These are phyloP conservation scores for Endocladia muricata DNA, from an alignment of 31 red algal genomes.

Conservation along the genomic window DNA sequence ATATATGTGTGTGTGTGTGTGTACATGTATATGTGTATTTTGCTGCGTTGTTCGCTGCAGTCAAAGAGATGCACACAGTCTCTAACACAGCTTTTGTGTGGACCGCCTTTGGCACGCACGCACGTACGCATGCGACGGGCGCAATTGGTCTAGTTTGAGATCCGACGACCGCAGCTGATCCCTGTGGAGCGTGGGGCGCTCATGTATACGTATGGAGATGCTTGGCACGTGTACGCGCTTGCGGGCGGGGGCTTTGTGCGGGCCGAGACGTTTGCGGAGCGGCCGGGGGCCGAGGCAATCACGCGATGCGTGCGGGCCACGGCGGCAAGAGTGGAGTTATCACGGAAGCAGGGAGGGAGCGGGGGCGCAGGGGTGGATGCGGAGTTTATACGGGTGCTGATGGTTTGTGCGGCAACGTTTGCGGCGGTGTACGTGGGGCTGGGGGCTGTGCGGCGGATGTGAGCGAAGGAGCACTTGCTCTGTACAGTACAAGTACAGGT, in stretches of 20 bases:
- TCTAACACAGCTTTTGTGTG: too few relatives aligned
- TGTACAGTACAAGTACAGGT: too few relatives aligned
- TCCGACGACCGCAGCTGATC: slow-evolving; percentile 16
- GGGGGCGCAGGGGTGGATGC: background rate
- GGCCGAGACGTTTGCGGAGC: background rate
- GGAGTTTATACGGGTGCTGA: slow-evolving; percentile 6
- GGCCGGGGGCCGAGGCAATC: background rate
- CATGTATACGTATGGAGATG: background rate
- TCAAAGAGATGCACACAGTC: too few relatives aligned
- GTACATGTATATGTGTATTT: too few relatives aligned
- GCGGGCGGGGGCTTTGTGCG: background rate
- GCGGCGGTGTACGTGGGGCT: slow-evolving; percentile 7
- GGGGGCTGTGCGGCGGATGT: background rate
- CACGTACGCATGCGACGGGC: too few relatives aligned
- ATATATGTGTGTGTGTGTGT: too few relatives aligned
- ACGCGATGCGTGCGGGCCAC: background rate
- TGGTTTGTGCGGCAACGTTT: background rate
- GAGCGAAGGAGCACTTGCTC: too few relatives aligned
- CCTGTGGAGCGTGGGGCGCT: slow-evolving; percentile 33
- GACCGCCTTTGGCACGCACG: too few relatives aligned
- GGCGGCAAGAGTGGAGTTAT: background rate
- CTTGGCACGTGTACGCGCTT: slow-evolving; percentile 26
- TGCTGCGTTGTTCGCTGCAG: too few relatives aligned
- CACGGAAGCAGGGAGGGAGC: background rate
- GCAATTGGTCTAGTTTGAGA: slow-evolving; percentile 5